Conservation (phyloP, 257 asterid species). For the Solanum virginianum region DNA sequence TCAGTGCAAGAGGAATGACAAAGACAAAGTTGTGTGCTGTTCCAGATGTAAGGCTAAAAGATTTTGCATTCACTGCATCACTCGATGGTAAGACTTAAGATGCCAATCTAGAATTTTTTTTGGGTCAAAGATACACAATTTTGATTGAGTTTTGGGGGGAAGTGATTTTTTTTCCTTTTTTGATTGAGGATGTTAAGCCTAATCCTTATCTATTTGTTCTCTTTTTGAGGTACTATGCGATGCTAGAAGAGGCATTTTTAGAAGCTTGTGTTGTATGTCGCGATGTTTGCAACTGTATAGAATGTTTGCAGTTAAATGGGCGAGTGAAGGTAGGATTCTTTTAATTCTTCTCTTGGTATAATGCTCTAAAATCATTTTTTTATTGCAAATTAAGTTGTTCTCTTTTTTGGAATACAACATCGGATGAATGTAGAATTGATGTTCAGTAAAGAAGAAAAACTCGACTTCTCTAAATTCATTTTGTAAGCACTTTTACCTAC, state of each 20-base stretch:
- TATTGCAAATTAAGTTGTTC: neutral
- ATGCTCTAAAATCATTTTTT: neutral
- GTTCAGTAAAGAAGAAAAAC: slow-evolving; percentile 23
- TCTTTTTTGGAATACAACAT: slow-evolving; percentile 17
- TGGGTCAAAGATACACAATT: no score
- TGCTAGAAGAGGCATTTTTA: slow-evolving; percentile 53
- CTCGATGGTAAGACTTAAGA: no score
- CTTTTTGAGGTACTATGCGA: slow-evolving; percentile 58
- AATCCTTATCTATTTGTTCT: neutral
- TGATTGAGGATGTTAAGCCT: no score
- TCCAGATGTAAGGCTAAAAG: no score
- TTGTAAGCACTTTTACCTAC: slow-evolving; percentile 57
- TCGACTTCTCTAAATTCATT: slow-evolving; percentile 40
- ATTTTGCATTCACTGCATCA: no score
- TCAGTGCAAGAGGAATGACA: no score
- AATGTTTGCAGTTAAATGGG: slow-evolving; percentile 57
- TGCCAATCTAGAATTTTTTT: no score
- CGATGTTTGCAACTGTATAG: slow-evolving; percentile 52
- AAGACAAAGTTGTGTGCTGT: no score
- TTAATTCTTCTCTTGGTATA: neutral
- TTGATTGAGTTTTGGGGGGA: no score
- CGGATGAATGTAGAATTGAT: slow-evolving; percentile 25
- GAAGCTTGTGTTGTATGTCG: slow-evolving; percentile 75
- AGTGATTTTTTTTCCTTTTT: no score
- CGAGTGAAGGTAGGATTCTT: slow-evolving; percentile 29